These are phyloP conservation scores for Acanthamoeba triangularis DNA, from an alignment of 208 protist species.

Conservation along the genomic window DNA sequence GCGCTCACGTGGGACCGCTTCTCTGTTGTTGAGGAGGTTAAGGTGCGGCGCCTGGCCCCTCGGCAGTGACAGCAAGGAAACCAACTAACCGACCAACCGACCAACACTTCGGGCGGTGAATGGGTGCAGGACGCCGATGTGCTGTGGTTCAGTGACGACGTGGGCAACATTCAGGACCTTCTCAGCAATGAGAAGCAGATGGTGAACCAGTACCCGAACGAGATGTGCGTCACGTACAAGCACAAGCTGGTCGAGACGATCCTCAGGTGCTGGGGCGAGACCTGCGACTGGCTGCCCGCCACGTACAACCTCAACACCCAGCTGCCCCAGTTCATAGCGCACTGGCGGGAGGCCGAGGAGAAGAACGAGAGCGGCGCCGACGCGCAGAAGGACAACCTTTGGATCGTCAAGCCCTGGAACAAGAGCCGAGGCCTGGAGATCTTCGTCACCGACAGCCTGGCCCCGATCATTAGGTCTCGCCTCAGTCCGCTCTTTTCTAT, in stretches of 20 bases:
- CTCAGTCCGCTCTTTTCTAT: not conserved
- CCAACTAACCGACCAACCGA: too few species aligned
- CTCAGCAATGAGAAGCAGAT: slow-evolving; percentile 54
- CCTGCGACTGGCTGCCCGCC: slow-evolving; percentile 49
- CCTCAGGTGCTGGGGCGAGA: slow-evolving; percentile 48
- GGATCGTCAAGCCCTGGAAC: slow-evolving; percentile 86
- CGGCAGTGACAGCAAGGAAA: not conserved
- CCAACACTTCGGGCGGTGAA: too few species aligned
- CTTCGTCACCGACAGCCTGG: slow-evolving; percentile 72
- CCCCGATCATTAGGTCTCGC: slow-evolving; percentile 60
- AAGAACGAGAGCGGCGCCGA: not conserved
- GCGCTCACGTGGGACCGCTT: slow-evolving; percentile 64
- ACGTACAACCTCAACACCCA: slow-evolving; percentile 75
- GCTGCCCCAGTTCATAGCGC: slow-evolving; percentile 67
- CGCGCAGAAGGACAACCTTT: slow-evolving; percentile 74
- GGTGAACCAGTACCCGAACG: slow-evolving; percentile 73
- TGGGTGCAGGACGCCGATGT: slow-evolving; percentile 37
- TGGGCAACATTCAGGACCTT: slow-evolving; percentile 74
- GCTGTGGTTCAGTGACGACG: slow-evolving; percentile 74
- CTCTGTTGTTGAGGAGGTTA: slow-evolving; percentile 9
- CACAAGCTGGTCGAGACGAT: slow-evolving; percentile 74
- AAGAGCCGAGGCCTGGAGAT: slow-evolving; percentile 79
- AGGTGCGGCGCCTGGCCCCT: not conserved
- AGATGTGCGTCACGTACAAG: slow-evolving; percentile 77
- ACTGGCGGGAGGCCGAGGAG: slow-evolving; percentile 56